A percentile compares a stretch with the other conserved stretches of the same genome.
These are phyloP conservation scores for Pseudomonodictys pantanalensis DNA, from an alignment of 495 filamentous ascomycete genomes.

Conservation along the genomic window DNA sequence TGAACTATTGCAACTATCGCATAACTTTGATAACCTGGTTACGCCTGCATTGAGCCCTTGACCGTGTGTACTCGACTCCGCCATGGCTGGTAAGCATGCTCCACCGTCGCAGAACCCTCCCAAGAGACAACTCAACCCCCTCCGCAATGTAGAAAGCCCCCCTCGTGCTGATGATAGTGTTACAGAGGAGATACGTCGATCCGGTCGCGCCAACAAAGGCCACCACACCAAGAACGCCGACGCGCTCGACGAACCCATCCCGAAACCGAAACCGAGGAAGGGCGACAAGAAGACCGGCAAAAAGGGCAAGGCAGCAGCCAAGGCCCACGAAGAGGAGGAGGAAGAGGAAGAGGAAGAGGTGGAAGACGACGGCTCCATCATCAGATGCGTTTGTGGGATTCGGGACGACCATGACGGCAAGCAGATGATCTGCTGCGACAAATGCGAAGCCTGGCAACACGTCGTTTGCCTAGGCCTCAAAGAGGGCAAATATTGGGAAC, in stretches of 20 bases:
- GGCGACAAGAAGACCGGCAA: constrained; percentile 38
- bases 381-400: constrained; percentile 90
- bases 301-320: not conserved
- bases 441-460: constrained; percentile 91
- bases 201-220: constrained; percentile 91
- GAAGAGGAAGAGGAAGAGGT: constrained; percentile 52
- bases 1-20: constrained; percentile 18
- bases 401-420: constrained; percentile 77
- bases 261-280: constrained; percentile 48
- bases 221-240: constrained; percentile 74
- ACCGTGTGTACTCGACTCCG: constrained; percentile 14
- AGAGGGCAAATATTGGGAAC: constrained; percentile 62
- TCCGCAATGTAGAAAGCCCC: too few relatives aligned
- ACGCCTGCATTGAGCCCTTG: constrained; percentile 13
- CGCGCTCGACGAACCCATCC: constrained; percentile 23
- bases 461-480: constrained; percentile 90
- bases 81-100: constrained; percentile 43
- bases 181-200: constrained; percentile 83
- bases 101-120: too few relatives aligned
- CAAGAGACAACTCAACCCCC: too few relatives aligned
- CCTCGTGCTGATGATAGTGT: constrained; percentile 8
- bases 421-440: constrained; percentile 88
- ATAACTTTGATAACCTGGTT: not conserved
- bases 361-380: constrained; percentile 68
- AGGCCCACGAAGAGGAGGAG: constrained; percentile 40